A percentile compares a stretch with the other conserved stretches of the same genome.
Conservation (phyloP, 768 basidiomycete genomes). For the Tricholoma matsutake region DNA sequence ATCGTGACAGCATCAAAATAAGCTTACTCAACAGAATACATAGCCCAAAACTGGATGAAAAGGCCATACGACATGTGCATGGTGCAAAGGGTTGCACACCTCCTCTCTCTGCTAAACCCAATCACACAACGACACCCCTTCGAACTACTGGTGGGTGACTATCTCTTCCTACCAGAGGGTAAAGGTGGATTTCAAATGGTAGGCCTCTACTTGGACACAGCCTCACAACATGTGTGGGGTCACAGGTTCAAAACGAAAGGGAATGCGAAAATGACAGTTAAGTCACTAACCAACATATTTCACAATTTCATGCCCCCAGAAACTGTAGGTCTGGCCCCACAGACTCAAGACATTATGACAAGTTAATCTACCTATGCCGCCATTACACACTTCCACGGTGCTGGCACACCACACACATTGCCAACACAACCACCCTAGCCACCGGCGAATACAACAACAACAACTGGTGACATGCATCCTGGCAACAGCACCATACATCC, state of each 20-base stretch:
- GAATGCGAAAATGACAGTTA: background rate
- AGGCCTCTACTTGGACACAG: slow-evolving; percentile 26
- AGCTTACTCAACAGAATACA: background rate
- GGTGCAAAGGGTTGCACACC: slow-evolving; percentile 31
- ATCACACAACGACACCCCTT: background rate
- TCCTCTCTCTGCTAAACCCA: slow-evolving; percentile 30
- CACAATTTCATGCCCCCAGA: slow-evolving; percentile 10
- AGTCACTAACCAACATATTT: slow-evolving; percentile 9
- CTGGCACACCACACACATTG: too few species aligned
- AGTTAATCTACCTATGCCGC: too few species aligned
- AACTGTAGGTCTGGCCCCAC: too few species aligned
- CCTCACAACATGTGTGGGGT: slow-evolving; percentile 27
- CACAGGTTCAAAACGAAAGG: slow-evolving; percentile 21
- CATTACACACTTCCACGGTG: too few species aligned
- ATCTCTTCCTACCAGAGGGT: slow-evolving; percentile 23
- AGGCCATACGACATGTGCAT: background rate
- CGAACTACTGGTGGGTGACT: background rate
- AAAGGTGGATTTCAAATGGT: slow-evolving; percentile 26
- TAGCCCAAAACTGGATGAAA: background rate
- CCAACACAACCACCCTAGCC: too few species aligned
- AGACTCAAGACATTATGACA: too few species aligned
- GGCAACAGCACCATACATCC: too few species aligned
- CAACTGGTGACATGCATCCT: too few species aligned
- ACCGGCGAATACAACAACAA: too few species aligned
- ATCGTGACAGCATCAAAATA: background rate